Conservation (phyloP, 768 basidiomycete genomes). For the Leccinum longicurvipes region DNA sequence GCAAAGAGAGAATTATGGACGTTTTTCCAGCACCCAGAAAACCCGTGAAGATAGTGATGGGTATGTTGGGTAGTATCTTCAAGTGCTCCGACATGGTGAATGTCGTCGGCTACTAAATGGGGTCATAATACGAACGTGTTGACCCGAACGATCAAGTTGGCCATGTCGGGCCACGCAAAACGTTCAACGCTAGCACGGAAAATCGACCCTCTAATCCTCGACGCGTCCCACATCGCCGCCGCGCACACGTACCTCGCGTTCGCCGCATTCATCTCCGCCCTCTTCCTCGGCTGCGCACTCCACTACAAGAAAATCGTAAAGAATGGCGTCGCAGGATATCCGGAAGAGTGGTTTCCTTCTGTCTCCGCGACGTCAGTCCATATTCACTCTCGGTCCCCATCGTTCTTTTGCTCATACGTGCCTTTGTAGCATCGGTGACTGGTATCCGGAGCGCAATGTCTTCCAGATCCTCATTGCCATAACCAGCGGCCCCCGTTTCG, state of each 20-base stretch:
- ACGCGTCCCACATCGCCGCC: conserved; percentile 55
- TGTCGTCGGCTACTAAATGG: neutral
- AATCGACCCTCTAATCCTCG: conserved; percentile 25
- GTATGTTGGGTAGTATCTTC: conserved; percentile 43
- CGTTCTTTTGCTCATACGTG: neutral
- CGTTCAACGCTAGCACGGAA: conserved; percentile 5
- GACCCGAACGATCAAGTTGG: neutral
- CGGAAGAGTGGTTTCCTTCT: conserved; percentile 88
- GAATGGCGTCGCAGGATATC: conserved; percentile 79
- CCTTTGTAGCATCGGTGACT: conserved; percentile 75
- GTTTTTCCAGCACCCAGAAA: conserved; percentile 85
- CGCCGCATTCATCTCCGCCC: conserved; percentile 61
- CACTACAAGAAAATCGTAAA: conserved; percentile 85
- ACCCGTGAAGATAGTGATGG: conserved; percentile 94
- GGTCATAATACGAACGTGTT: neutral
- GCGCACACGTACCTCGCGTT: conserved; percentile 65
- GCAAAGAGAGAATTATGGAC: conserved; percentile 75
- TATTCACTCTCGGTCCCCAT: neutral
- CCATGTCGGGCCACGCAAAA: conserved; percentile 21
- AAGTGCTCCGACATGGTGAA: conserved; percentile 7
- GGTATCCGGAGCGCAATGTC: conserved; percentile 80
- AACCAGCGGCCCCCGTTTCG: conserved; percentile 80
- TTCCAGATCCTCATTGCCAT: conserved; percentile 89
- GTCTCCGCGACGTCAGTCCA: conserved; percentile 74
- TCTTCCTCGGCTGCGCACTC: conserved; percentile 60